Evolutionary conservation across 352 stramenopile species (phyloP), one percentile per base, ranked within the genome.

Genomic region (Peronospora destructor): DNA sequence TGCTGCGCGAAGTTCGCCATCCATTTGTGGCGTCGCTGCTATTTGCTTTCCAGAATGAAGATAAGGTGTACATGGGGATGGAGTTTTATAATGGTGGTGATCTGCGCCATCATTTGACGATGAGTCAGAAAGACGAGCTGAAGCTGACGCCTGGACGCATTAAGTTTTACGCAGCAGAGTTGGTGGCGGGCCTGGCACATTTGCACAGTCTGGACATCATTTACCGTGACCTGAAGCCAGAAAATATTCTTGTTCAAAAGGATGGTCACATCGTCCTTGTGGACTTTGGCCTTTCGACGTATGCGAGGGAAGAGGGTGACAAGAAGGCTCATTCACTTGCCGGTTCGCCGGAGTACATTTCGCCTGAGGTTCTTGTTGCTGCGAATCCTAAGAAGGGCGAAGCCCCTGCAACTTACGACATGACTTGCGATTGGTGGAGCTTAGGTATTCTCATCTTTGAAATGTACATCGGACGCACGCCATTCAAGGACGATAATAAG

Each of bases 11-110:
- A 29, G 84, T 98, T 16, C 83, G 91, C 38, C 95, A 99, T 63
- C 94, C 95, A 28, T 98, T 98, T 55, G 95, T 99, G 26, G 95
- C 96, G 40, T 97, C 94, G 59, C 64, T 98, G 28, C 76, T 98
- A 38, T 98, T 97, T 70, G 94, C 95, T 1, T 98, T 98, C 67
- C 95, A 98, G 76, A 97, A 95, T 50, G 73, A 96, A 66, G 94
- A 98, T 68, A 98, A 98, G 61, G 75, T 99, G 37, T 99, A 98
- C 73, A 87, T 99, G 53, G 95, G 97, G 14, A 94, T 99, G 68
- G 95, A 99, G 70, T 99, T 98, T 61, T 98, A 96, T 76, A 95
- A 96, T 38, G 96, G 96, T 29, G 96, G 96, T 12, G 95, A 98
- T 59, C 62, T 99, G 53, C 77, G 80, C 1, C 79, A 91, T 33